phyloP scores from a whole-genome alignment of 1,284 basidiomycete genomes.

The Earliella scabrosa region DNA sequence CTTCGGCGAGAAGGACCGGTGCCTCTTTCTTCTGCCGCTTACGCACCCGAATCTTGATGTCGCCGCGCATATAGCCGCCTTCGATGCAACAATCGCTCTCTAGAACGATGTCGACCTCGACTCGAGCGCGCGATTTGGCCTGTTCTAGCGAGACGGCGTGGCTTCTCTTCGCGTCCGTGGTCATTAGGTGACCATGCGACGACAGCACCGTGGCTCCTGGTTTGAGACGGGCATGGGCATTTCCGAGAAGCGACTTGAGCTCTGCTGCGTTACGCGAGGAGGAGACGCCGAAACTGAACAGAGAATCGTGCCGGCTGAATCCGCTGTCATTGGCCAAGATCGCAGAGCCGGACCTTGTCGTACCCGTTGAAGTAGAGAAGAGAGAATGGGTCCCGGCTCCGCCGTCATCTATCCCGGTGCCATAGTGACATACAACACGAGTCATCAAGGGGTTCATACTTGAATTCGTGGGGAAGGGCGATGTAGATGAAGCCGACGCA shows the following conservation, averaged over 20 bases:
- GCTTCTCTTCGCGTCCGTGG: slow-evolving; percentile 19
- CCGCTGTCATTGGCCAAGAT: slow-evolving; percentile 5
- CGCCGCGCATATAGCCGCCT: slow-evolving; percentile 78
- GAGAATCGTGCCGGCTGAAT: slow-evolving; percentile 53
- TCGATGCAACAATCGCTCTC: slow-evolving; percentile 83
- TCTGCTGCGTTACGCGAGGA: slow-evolving; percentile 55
- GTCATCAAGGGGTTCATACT: too few relatives aligned
- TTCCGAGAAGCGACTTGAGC: slow-evolving; percentile 64
- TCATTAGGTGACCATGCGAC: slow-evolving; percentile 20
- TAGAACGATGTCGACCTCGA: slow-evolving; percentile 84
- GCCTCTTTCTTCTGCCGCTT: slow-evolving; percentile 62
- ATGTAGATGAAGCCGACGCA: too few relatives aligned
- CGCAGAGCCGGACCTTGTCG: neutral
- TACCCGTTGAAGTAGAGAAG: neutral
- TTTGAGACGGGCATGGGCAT: slow-evolving; percentile 58
- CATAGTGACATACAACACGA: too few relatives aligned
- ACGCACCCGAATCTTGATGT: slow-evolving; percentile 72
- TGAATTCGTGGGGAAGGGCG: too few relatives aligned
- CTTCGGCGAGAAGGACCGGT: slow-evolving; percentile 72
- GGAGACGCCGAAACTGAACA: slow-evolving; percentile 51
- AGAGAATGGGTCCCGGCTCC: neutral
- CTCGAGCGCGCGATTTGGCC: slow-evolving; percentile 70
- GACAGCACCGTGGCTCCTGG: slow-evolving; percentile 52
- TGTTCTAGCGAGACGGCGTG: slow-evolving; percentile 57
- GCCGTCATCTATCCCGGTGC: too few relatives aligned